These are phyloP conservation scores for Malbranchea zuffiana DNA, from an alignment of 2,329 filamentous ascomycete species.

Conservation along the genomic window DNA sequence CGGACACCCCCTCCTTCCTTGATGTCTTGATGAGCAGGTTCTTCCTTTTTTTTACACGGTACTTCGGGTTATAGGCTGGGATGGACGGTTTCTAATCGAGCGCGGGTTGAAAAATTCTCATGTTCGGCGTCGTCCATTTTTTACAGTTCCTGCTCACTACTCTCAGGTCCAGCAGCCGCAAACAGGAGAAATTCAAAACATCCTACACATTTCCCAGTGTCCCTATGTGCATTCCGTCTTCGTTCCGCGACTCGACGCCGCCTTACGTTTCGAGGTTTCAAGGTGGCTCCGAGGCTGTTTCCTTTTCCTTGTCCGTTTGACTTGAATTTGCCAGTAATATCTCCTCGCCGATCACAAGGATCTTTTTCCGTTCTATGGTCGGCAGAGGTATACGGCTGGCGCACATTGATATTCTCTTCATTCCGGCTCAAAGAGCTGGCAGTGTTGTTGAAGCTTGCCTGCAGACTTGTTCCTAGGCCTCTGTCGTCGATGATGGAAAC, in stretches of 20 bases:
- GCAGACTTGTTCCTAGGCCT: conserved; percentile 28
- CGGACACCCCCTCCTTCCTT: no score
- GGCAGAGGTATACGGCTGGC: conserved; percentile 90
- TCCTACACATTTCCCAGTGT: neutral
- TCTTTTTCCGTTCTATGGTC: conserved; percentile 21
- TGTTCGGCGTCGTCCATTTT: no score
- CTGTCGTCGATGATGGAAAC: conserved; percentile 22
- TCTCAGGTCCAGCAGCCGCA: conserved; percentile 6
- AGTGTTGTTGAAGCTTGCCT: conserved; percentile 23
- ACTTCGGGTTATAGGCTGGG: no score
- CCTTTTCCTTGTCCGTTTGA: no score
- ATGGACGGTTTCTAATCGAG: no score
- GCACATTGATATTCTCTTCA: conserved; percentile 51
- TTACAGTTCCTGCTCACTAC: conserved; percentile 8
- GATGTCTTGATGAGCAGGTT: no score
- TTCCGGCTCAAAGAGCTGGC: conserved; percentile 1
- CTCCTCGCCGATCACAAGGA: conserved; percentile 62
- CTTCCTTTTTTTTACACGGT: no score
- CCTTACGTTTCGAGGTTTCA: neutral
- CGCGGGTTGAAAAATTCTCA: no score
- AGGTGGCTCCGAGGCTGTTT: no score
- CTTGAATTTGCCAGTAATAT: conserved; percentile 74
- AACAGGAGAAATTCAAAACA: conserved; percentile 8
- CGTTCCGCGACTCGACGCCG: neutral
- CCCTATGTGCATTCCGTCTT: conserved; percentile 15